These are phyloP conservation scores for Ustulina deusta DNA, from an alignment of 2,329 filamentous ascomycete species.

Conservation along the genomic window DNA sequence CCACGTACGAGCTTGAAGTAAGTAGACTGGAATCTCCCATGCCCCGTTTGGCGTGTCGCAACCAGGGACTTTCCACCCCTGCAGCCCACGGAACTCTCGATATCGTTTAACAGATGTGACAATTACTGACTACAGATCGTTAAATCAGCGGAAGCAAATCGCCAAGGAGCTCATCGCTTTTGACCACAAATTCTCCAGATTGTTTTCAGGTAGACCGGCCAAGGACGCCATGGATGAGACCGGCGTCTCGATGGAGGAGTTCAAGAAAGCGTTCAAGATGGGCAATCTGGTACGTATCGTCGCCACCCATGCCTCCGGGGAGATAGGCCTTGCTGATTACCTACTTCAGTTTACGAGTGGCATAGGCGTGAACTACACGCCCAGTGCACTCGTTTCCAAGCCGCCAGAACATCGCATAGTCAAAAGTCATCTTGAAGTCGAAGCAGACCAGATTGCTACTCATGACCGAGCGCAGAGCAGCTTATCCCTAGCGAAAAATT, in stretches of 20 bases:
- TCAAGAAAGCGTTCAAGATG: conserved; percentile 51
- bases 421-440: conserved; percentile 2
- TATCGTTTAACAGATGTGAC: neutral
- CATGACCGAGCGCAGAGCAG: conserved; percentile 41
- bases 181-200: conserved; percentile 61
- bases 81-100: neutral
- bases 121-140: neutral
- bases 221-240: conserved; percentile 68
- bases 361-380: conserved; percentile 67
- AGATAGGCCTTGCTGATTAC: neutral
- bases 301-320: neutral
- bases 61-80: neutral
- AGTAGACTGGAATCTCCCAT: neutral
- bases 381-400: conserved; percentile 68
- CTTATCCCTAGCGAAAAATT: conserved; percentile 60
- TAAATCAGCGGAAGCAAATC: conserved; percentile 59
- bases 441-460: conserved; percentile 18
- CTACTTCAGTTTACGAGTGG: conserved; percentile 37
- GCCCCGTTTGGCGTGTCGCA: no score
- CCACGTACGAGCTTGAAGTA: conserved; percentile 57
- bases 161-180: conserved; percentile 70
- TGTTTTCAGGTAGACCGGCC: conserved; percentile 63
- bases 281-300: conserved; percentile 41
- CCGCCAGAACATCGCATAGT: conserved; percentile 46
- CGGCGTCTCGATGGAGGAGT: conserved; percentile 68